These are phyloP conservation scores for Novakomyces olei DNA, from an alignment of 805 yeast genomes.

Conservation along the genomic window DNA sequence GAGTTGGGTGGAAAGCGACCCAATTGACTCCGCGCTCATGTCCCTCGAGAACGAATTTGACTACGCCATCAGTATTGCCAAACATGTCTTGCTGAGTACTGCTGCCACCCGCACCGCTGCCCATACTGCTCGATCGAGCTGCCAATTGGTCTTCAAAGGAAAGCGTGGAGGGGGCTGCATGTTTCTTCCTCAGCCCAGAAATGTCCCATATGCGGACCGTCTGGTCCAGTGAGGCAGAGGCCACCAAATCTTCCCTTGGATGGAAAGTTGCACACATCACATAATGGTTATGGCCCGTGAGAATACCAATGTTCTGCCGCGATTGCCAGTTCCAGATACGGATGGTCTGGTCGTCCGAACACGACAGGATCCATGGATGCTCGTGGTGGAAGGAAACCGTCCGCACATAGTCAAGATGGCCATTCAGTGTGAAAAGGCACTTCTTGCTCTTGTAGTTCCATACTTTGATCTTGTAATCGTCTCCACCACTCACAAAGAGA, in stretches of 20 bases:
- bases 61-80: conserved; percentile 83
- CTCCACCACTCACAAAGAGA: conserved; percentile 90
- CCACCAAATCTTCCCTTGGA: conserved; percentile 82
- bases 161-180: conserved; percentile 44
- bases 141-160: conserved; percentile 24
- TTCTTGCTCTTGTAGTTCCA: conserved; percentile 88
- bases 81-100: too few species aligned
- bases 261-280: conserved; percentile 97
- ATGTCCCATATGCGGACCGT: conserved; percentile 99
- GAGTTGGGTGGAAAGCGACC: conserved; percentile 94
- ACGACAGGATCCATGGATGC: conserved; percentile 89
- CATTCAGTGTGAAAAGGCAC: conserved; percentile 65
- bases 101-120: conserved; percentile 23
- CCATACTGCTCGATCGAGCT: conserved; percentile 23
- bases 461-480: conserved; percentile 81
- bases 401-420: conserved; percentile 89
- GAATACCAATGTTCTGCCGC: conserved; percentile 85
- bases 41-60: conserved; percentile 88
- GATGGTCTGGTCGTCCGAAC: conserved; percentile 95
- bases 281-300: conserved; percentile 96
- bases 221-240: conserved; percentile 88
- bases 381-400: conserved; percentile 87
- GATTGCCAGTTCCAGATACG: conserved; percentile 99
- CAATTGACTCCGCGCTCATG: conserved; percentile 97
- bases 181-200: conserved; percentile 79